Evolutionary conservation across 371 early-diverging fungal genomes (phyloP).

Genomic region (Thermomucor indicae-seudaticae): DNA sequence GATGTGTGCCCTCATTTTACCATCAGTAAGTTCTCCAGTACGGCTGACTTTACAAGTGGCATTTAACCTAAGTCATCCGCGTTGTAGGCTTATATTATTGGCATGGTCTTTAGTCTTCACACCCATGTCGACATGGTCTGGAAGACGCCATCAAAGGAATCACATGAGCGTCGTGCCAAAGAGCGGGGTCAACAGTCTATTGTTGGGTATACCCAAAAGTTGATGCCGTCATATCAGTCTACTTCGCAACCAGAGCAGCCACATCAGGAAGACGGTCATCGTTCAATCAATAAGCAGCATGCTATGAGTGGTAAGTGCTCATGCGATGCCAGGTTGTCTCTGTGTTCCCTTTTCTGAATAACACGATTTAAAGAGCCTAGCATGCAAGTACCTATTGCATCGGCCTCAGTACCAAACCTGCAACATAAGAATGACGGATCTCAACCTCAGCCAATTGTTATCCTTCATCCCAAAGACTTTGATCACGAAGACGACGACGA

Average conservation of each 20-base stretch:
- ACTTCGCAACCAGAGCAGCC: background rate
- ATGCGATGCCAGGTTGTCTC: background rate
- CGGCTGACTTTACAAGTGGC: background rate
- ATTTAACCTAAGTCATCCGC: background rate
- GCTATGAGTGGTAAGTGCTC: background rate
- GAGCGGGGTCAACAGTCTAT: background rate
- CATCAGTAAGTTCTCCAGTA: slow-evolving; percentile 53
- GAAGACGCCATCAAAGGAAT: slow-evolving; percentile 37
- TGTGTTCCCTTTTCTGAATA: background rate
- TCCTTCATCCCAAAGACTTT: slow-evolving; percentile 20
- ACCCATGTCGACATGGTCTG: slow-evolving; percentile 91
- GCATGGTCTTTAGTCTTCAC: slow-evolving; percentile 88
- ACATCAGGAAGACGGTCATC: background rate
- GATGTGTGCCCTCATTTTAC: slow-evolving; percentile 81
- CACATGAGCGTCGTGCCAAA: slow-evolving; percentile 22
- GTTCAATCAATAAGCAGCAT: background rate
- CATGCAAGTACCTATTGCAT: too few species aligned
- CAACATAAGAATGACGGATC: background rate
- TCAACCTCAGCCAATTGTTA: background rate
- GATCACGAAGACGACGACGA: slow-evolving; percentile 55
- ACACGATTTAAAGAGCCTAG: background rate
- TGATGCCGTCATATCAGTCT: background rate
- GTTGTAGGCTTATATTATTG: slow-evolving; percentile 76
- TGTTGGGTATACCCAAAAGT: background rate
- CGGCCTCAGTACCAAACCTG: background rate